phyloP scores from a whole-genome alignment of 2,329 filamentous ascomycete genomes.

The Mycogone perniciosa region DNA sequence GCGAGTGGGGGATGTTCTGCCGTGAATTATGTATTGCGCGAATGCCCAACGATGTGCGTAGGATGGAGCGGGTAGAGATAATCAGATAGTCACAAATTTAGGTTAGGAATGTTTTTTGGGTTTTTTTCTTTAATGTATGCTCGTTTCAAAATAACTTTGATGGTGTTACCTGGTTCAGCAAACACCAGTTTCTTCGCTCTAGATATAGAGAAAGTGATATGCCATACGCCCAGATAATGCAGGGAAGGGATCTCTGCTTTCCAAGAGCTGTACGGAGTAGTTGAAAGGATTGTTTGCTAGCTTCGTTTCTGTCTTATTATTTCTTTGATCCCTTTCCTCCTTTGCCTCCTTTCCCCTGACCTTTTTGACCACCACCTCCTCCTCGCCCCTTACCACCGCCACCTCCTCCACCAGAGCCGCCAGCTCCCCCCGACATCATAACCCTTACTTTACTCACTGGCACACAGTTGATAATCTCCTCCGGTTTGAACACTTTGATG shows the following conservation, averaged over 20 bases:
- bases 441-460: constrained; percentile 75
- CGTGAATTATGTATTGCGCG: constrained; percentile 59
- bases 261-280: not conserved
- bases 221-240: too few species aligned
- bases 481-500: constrained; percentile 71
- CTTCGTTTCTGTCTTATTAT: constrained; percentile 11
- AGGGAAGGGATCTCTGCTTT: too few species aligned
- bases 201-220: too few species aligned
- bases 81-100: not conserved
- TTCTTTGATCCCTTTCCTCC: constrained; percentile 41
- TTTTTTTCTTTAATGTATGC: not conserved
- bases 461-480: constrained; percentile 74
- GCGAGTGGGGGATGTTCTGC: constrained; percentile 74
- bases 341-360: constrained; percentile 28
- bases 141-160: not conserved
- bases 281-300: not conserved
- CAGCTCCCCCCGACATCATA: constrained; percentile 59
- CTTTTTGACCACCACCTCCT: constrained; percentile 12
- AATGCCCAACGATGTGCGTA: constrained; percentile 53
- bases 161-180: too few species aligned
- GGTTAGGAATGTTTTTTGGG: not conserved
- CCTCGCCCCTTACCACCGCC: constrained; percentile 18
- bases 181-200: too few species aligned
- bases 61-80: constrained; percentile 30
- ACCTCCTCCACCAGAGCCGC: constrained; percentile 34